phyloP scores from a whole-genome alignment of 805 yeast species.

The Candida pseudoglaebosa region DNA sequence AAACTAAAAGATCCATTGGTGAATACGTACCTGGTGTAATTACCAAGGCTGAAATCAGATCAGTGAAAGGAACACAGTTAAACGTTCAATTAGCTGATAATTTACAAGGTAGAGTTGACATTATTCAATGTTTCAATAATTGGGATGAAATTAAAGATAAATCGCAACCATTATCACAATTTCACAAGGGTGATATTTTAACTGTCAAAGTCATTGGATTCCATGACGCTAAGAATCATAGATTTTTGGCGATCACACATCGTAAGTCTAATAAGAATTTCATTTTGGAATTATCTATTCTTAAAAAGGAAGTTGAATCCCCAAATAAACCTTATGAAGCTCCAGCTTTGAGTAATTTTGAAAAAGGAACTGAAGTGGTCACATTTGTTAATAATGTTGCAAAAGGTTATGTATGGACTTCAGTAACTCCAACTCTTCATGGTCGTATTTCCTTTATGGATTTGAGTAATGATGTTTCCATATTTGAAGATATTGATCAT shows the following conservation, averaged over 20 bases:
- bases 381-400: constrained; percentile 66
- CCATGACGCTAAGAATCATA: constrained; percentile 67
- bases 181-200: constrained; percentile 54
- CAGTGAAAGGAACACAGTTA: constrained; percentile 69
- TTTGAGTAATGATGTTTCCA: constrained; percentile 49
- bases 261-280: constrained; percentile 47
- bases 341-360: constrained; percentile 38
- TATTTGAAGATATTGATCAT: constrained; percentile 47
- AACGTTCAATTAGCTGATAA: constrained; percentile 74
- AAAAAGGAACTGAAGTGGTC: constrained; percentile 46
- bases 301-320: constrained; percentile 35
- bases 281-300: constrained; percentile 62
- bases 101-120: constrained; percentile 74
- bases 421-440: constrained; percentile 61
- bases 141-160: constrained; percentile 53
- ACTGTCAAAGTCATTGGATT: constrained; percentile 70
- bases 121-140: constrained; percentile 60
- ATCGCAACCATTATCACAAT: constrained; percentile 54
- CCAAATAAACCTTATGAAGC: constrained; percentile 23
- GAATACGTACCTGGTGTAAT: constrained; percentile 59
- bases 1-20: constrained; percentile 39
- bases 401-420: constrained; percentile 62
- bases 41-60: constrained; percentile 57
- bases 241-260: constrained; percentile 62
- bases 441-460: constrained; percentile 69